Base-by-base conservation (phyloP, 805 yeast species). In the Metschnikowia bowlesiae region DNA sequence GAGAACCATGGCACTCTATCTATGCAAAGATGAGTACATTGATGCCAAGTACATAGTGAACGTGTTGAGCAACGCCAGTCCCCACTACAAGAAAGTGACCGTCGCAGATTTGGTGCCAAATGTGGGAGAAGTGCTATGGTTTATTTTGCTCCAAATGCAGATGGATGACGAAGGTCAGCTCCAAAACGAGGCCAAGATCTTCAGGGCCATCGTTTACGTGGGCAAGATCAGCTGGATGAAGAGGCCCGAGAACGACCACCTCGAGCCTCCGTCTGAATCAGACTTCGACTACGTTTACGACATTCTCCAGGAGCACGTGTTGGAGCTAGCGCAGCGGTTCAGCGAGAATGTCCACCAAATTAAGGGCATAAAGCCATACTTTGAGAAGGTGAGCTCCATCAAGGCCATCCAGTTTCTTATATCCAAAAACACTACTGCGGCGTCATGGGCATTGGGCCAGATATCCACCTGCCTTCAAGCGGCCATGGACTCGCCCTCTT, bases 391-490 rank as follows among this genome's bases (percentile, higher is more conserved):
- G 1, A 77, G 81, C 35, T 84, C 92, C 1, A 74, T 92, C 2
- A 73, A 81, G 49, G 97, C 96, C 0, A 78, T 92, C 31, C 80
- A 84, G 36, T 80, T 85, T 50, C 67, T 92, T 26, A 80, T 87
- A 6, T 73, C 76, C 39, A 70, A 75, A 28, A 73, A 83, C 13
- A 79, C 87, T 31, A 78, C 81, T 4, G 79, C 87, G 1, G 69
- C 71, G 0, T 60, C 73, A 2, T 64, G 73, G 36, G 88, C 89
- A 0, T 66, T 87, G 34, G 95, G 96, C 0, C 98, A 91, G 62
- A 80, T 92, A 4, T 85, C 89, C 52, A 86, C 96, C 1, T 87
- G 96, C 58, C 69, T 92, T 10, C 96, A 89, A 62, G 83, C 90
- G 1, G 84, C 92, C 0, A 66, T 91, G 22, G 90, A 84, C 37